phyloP scores from a whole-genome alignment of 2,329 filamentous ascomycete genomes.

The Calonectria hawksworthii region DNA sequence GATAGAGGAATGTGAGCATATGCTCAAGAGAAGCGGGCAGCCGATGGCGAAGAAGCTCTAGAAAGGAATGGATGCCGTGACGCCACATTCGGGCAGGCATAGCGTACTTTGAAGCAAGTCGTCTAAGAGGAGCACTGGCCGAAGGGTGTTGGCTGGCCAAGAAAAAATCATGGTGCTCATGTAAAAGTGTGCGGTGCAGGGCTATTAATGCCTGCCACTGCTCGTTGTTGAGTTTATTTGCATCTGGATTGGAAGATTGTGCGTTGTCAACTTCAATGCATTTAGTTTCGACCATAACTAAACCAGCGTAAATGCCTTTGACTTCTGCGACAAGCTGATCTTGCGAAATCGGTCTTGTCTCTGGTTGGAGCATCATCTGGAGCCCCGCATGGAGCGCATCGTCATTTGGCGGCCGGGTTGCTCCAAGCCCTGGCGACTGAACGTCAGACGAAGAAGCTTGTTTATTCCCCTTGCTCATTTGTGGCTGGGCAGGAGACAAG shows the following conservation, averaged over 20 bases:
- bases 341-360: conserved; percentile 77
- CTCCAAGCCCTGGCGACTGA: conserved; percentile 54
- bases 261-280: conserved; percentile 86
- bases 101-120: conserved; percentile 83
- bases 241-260: conserved; percentile 62
- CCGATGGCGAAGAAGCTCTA: conserved; percentile 81
- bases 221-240: conserved; percentile 68
- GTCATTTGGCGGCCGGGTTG: background rate
- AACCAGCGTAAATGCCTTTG: conserved; percentile 84
- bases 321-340: conserved; percentile 86
- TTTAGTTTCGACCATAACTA: conserved; percentile 89
- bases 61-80: conserved; percentile 88
- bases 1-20: conserved; percentile 91
- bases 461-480: background rate
- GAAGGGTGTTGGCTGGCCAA: conserved; percentile 89
- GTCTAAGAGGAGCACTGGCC: conserved; percentile 75
- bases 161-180: conserved; percentile 90
- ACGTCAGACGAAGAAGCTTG: conserved; percentile 64
- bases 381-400: background rate
- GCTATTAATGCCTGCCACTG: conserved; percentile 90
- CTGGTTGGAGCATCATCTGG: conserved; percentile 32
- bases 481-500: background rate
- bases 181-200: conserved; percentile 82
- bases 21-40: conserved; percentile 85
- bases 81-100: conserved; percentile 98